These are phyloP conservation scores for Delitschia confertaspora DNA, from an alignment of 495 filamentous ascomycete genomes.

Conservation along the genomic window DNA sequence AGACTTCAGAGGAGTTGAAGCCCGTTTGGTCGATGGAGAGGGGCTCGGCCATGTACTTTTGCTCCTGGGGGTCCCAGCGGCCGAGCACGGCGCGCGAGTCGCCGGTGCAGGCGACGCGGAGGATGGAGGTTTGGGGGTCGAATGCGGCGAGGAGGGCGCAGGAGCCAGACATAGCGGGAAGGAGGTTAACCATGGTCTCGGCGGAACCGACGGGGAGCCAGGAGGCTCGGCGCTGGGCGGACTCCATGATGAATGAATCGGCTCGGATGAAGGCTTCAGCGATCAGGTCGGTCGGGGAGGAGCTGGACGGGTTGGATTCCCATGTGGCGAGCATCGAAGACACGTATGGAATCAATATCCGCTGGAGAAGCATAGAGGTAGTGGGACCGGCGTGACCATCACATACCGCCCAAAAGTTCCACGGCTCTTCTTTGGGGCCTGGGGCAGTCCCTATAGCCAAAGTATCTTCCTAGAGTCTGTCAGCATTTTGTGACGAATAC, in stretches of 20 bases:
- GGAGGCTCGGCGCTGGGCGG: slow-evolving; percentile 35
- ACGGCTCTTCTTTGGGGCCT: slow-evolving; percentile 23
- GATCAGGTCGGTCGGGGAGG: slow-evolving; percentile 5
- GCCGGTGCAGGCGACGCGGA: slow-evolving; percentile 52
- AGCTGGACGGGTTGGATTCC: background rate
- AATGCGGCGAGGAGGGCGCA: slow-evolving; percentile 53
- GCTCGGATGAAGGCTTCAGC: slow-evolving; percentile 32
- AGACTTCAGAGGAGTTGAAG: slow-evolving; percentile 44
- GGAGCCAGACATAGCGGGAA: slow-evolving; percentile 46
- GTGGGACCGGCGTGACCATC: slow-evolving; percentile 46
- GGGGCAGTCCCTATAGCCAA: slow-evolving; percentile 9
- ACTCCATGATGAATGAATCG: slow-evolving; percentile 17
- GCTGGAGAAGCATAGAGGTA: slow-evolving; percentile 38
- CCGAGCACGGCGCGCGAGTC: slow-evolving; percentile 56
- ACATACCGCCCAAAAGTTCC: slow-evolving; percentile 44
- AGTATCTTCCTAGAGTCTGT: no score
- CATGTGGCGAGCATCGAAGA: slow-evolving; percentile 31
- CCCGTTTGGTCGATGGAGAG: slow-evolving; percentile 55
- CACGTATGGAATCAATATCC: slow-evolving; percentile 39
- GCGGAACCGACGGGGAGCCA: slow-evolving; percentile 25
- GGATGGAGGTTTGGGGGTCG: slow-evolving; percentile 39
- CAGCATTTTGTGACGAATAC: no score
- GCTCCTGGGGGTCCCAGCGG: slow-evolving; percentile 34
- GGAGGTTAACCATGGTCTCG: slow-evolving; percentile 8
- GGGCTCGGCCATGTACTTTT: slow-evolving; percentile 42